Percentiles rank a stretch among this genome's conserved stretches.
Conservation (phyloP, 257 asterid genomes). For the Ajuga chamaepitys region DNA sequence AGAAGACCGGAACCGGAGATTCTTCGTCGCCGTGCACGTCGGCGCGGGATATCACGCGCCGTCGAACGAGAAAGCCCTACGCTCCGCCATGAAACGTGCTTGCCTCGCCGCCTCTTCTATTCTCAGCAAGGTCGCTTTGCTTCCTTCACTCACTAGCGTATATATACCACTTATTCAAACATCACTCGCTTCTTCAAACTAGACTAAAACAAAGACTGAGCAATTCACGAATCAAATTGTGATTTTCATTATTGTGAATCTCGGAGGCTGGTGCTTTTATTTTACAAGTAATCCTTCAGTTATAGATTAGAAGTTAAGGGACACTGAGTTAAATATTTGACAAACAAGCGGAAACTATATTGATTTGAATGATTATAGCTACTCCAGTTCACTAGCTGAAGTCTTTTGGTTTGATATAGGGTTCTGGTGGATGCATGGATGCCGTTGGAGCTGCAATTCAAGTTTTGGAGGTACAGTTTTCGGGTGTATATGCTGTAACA, state of each 20-base stretch:
- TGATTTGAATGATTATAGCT: background rate
- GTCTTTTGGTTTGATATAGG: slow-evolving; percentile 33
- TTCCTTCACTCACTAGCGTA: background rate
- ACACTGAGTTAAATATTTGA: background rate
- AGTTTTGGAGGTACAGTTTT: slow-evolving; percentile 66
- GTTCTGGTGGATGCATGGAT: slow-evolving; percentile 62
- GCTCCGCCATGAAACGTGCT: slow-evolving; percentile 75
- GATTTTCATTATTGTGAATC: background rate
- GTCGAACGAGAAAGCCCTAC: slow-evolving; percentile 75
- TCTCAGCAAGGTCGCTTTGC: slow-evolving; percentile 51
- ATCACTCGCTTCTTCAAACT: background rate
- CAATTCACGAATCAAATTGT: background rate
- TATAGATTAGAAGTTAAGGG: background rate
- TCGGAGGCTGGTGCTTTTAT: background rate
- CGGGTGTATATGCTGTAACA: slow-evolving; percentile 4
- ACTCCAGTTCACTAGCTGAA: background rate
- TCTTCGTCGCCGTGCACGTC: slow-evolving; percentile 90
- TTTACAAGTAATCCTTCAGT: too few species aligned
- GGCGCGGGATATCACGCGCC: slow-evolving; percentile 95
- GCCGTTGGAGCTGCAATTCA: slow-evolving; percentile 84
- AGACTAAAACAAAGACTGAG: background rate
- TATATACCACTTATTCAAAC: background rate
- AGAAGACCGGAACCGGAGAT: slow-evolving; percentile 28
- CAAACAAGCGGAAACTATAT: background rate
- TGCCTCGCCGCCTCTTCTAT: slow-evolving; percentile 68